Base-by-base conservation (phyloP, 2,329 filamentous ascomycete species). In the Graphilbum sp. region DNA sequence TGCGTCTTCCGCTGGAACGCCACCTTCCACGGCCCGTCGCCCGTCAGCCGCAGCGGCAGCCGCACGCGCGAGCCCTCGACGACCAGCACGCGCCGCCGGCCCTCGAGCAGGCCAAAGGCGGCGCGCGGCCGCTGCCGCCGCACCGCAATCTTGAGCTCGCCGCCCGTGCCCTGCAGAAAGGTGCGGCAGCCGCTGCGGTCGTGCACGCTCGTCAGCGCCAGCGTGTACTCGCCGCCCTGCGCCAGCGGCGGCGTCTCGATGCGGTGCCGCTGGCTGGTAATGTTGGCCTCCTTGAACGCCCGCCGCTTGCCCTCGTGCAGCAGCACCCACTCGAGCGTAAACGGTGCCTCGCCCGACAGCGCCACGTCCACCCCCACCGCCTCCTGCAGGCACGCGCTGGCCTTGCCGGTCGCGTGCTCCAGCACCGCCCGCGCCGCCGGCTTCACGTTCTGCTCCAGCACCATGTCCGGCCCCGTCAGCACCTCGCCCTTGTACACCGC, bases 271-370 rank as follows among this genome's bases (percentile, higher is more conserved):
- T 72, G 63, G 2, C 62, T 64, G 19, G 75, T 64, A 39, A 94
- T 81, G 40, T 70, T 64, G 1, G 71, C 64, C 20, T 74, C 64
- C 39, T 68, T 71, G 48, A 79, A 69, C 37, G 81, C 79, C 45
- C 73, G 77, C 38, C 87, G 75, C 58, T 82, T 92, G 39, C 87
- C 87, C 39, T 86, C 82, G 57, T 96, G 83, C 8, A 95, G 72
- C 31, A 95, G 64, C 56, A 96, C 90, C 62, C 93, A 98, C 52
- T 96, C 86, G 30, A 98, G 61, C 18, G 69, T 80, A 66, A 88
- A 96, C 0, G 92, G 90, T 16, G 77, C 69, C 49, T 96, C 86
- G 32, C 92, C 90, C 34, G 75, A 65, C 32, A 96, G 69, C 37
- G 67, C 59, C 30, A 95, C 74, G 40, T 84, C 74, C 21, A 90